These are phyloP conservation scores for Orobanche coerulescens DNA, from an alignment of 257 asterid genomes.

Conservation along the genomic window DNA sequence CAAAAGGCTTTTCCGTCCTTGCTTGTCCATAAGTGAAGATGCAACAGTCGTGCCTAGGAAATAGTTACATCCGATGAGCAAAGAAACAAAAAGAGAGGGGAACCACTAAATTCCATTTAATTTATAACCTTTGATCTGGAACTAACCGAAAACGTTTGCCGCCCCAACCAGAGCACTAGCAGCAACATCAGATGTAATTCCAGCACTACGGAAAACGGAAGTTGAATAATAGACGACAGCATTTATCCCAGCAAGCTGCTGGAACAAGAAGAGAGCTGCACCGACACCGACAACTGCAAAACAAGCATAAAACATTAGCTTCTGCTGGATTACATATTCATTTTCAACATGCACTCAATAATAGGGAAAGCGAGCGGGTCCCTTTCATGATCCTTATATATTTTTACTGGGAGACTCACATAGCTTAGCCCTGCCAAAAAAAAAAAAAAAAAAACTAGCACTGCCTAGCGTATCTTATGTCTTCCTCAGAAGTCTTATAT, in stretches of 20 bases:
- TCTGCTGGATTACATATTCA: background rate
- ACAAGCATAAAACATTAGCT: background rate
- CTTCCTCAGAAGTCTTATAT: background rate
- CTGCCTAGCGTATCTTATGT: background rate
- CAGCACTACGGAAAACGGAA: conserved; percentile 88
- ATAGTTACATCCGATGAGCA: conserved; percentile 18
- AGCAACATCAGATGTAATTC: conserved; percentile 85
- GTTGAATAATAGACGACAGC: conserved; percentile 92
- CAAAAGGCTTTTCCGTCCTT: conserved; percentile 93
- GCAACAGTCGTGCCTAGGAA: conserved; percentile 75
- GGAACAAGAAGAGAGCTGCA: conserved; percentile 75
- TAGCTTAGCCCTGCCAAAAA: background rate
- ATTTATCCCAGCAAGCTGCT: conserved; percentile 95
- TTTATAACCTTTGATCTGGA: conserved; percentile 1
- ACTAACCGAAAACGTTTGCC: conserved; percentile 85
- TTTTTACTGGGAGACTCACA: background rate
- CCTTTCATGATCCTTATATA: background rate
- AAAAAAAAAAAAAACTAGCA: too few species aligned
- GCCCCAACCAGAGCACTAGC: conserved; percentile 98
- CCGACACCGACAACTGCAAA: conserved; percentile 92
- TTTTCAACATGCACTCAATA: conserved; percentile 7
- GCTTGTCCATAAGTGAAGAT: conserved; percentile 86
- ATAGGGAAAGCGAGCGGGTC: conserved; percentile 1
- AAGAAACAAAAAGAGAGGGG: conserved; percentile 17
- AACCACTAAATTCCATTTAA: background rate